Base-by-base conservation (phyloP, 1,139 yeast genomes). In the Petasospora fabianii region DNA sequence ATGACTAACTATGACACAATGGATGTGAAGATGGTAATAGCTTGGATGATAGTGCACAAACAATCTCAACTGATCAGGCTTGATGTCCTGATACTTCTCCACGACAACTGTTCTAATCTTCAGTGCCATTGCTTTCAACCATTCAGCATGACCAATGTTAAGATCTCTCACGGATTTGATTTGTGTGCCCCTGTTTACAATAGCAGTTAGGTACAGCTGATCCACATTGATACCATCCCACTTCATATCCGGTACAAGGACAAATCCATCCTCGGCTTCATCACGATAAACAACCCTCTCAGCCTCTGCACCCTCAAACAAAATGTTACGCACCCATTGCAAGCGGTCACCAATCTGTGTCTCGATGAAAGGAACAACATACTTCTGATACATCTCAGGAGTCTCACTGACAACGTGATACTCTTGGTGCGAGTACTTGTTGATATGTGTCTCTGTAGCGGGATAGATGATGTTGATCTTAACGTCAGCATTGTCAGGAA, bases 21-120 rank as follows among this genome's bases (percentile, higher is more conserved):
- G 98, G 27, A 92, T 72, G 59, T 92, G 98, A 68, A 92, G 82
- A 56, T 92, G 97, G 57, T 92, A 92, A 59, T 92, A 92, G 0
- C 96, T 85, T 0, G 99, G 99, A 48, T 90, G 97, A 60, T 92
- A 88, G 59, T 88, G 97, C 37, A 88, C 71, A 56, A 83, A 90
- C 2, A 87, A 60, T 46, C 95, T 73, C 50, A 90, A 60, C 49
- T 80, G 74, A 53, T 79, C 79, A 2, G 55, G 50, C 0, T 51
- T 56, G 34, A 74, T 66, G 6, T 34, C 19, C 2, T 44, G 57
- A 56, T 69, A 81, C 26, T 64, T 58, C 28, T 67, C 66, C 2
- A 75, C 60, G 2, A 86, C 73, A 6, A 74, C 72, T 1, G 56
- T 49, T 38, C 65, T 60, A 15, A 87, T 70, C 21, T 66, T 69